These are phyloP conservation scores for Ogataea corticis DNA, from an alignment of 805 yeast genomes.

Conservation along the genomic window DNA sequence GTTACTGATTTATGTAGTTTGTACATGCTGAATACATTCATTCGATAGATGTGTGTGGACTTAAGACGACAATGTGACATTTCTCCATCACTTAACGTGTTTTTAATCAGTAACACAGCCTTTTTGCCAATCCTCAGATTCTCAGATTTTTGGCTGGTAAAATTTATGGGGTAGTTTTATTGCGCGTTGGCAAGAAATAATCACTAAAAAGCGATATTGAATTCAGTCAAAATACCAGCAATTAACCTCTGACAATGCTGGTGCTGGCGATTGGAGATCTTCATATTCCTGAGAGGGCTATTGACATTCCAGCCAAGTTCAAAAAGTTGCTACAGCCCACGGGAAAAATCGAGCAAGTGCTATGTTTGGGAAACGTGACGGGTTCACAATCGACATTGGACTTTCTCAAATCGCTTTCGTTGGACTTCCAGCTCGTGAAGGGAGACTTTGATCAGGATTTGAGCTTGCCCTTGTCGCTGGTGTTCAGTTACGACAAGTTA, in stretches of 20 bases:
- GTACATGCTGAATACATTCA: no score
- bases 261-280: slow-evolving; percentile 86
- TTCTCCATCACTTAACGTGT: no score
- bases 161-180: slow-evolving; percentile 2
- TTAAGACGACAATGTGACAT: no score
- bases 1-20: not conserved
- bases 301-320: slow-evolving; percentile 63
- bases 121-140: not conserved
- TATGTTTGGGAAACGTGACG: slow-evolving; percentile 82
- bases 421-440: slow-evolving; percentile 71
- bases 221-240: not conserved
- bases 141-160: not conserved
- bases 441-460: slow-evolving; percentile 75
- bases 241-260: slow-evolving; percentile 45
- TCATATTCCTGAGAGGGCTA: slow-evolving; percentile 84
- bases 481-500: slow-evolving; percentile 67
- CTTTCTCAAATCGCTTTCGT: slow-evolving; percentile 66
- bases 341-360: slow-evolving; percentile 81
- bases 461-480: slow-evolving; percentile 59
- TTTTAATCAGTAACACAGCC: no score
- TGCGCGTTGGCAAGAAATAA: slow-evolving; percentile 4
- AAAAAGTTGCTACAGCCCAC: slow-evolving; percentile 70
- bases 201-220: not conserved
- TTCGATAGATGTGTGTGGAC: no score
- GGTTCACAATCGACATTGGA: slow-evolving; percentile 61